A percentile compares a stretch with the other conserved stretches of the same genome.
Evolutionary conservation across 1,284 basidiomycete species (phyloP).

Genomic region (Quambalaria eucalypti): DNA sequence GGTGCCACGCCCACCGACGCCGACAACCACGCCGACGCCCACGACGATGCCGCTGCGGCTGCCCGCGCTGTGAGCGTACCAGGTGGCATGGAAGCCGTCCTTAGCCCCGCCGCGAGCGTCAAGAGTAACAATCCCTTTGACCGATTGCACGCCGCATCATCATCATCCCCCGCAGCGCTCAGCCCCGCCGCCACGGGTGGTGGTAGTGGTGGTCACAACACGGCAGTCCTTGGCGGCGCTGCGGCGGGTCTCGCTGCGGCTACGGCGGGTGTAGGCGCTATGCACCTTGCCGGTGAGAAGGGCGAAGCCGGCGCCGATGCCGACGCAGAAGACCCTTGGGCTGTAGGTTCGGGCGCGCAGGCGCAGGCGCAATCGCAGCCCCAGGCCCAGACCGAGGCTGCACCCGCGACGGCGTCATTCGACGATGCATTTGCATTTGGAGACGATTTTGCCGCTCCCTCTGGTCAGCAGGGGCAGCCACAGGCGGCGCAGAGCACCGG

Average conservation of each 20-base stretch:
- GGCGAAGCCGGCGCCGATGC: background rate
- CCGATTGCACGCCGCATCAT: constrained; percentile 57
- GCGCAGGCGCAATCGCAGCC: background rate
- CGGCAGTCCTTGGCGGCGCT: constrained; percentile 36
- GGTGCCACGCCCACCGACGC: background rate
- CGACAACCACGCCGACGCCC: background rate
- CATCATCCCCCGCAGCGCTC: constrained; percentile 10
- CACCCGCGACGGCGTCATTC: too few species aligned
- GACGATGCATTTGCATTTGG: constrained; percentile 46
- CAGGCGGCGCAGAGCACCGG: background rate
- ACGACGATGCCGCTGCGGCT: constrained; percentile 7
- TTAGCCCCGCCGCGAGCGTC: constrained; percentile 48
- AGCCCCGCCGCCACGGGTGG: constrained; percentile 3
- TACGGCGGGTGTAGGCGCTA: constrained; percentile 12
- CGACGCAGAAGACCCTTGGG: background rate
- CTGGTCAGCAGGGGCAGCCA: background rate
- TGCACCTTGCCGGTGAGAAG: background rate
- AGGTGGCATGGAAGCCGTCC: constrained; percentile 9
- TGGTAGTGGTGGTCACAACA: constrained; percentile 30
- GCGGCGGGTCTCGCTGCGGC: constrained; percentile 28
- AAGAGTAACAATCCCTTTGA: constrained; percentile 94
- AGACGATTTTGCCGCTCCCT: constrained; percentile 26
- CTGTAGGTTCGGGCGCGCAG: background rate
- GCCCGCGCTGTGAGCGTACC: background rate
- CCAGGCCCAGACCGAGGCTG: constrained; percentile 3